Conservation (phyloP, 345 rosid species). For the Brassica incana region DNA sequence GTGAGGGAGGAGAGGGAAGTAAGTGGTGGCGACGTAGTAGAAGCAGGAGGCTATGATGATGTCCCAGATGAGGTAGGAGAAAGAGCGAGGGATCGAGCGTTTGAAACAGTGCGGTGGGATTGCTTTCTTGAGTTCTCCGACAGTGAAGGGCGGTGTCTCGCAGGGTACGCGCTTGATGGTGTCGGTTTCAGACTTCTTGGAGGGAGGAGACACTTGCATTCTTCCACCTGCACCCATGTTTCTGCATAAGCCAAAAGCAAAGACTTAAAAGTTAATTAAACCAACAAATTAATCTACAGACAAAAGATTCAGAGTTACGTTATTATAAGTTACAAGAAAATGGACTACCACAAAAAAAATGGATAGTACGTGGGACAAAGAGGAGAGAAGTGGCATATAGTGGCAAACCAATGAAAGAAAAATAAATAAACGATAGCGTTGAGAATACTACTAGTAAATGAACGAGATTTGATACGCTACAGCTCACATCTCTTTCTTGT, state of each 20-base stretch:
- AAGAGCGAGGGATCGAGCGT: slow-evolving; percentile 76
- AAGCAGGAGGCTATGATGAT: slow-evolving; percentile 54
- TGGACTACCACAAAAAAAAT: background rate
- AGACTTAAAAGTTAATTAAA: background rate
- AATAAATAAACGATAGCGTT: slow-evolving; percentile 13
- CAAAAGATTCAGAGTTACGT: background rate
- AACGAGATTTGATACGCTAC: slow-evolving; percentile 12
- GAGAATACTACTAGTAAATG: slow-evolving; percentile 5
- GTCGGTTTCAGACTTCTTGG: slow-evolving; percentile 41
- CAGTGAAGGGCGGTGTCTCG: slow-evolving; percentile 69
- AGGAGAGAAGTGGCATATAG: background rate
- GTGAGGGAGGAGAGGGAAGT: slow-evolving; percentile 55
- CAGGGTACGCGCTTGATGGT: slow-evolving; percentile 57
- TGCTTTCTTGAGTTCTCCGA: slow-evolving; percentile 71
- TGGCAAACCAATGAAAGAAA: background rate
- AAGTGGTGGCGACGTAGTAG: slow-evolving; percentile 57
- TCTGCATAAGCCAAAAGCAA: slow-evolving; percentile 34
- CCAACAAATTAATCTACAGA: background rate
- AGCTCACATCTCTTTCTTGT: slow-evolving; percentile 12
- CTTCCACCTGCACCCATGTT: slow-evolving; percentile 90
- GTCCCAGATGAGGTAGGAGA: slow-evolving; percentile 66
- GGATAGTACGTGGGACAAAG: background rate
- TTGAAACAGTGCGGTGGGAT: slow-evolving; percentile 88
- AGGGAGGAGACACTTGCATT: slow-evolving; percentile 49
- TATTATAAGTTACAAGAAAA: background rate